phyloP scores from a whole-genome alignment of 1,284 basidiomycete genomes.

The Anthracocystis panici-leucophaei region DNA sequence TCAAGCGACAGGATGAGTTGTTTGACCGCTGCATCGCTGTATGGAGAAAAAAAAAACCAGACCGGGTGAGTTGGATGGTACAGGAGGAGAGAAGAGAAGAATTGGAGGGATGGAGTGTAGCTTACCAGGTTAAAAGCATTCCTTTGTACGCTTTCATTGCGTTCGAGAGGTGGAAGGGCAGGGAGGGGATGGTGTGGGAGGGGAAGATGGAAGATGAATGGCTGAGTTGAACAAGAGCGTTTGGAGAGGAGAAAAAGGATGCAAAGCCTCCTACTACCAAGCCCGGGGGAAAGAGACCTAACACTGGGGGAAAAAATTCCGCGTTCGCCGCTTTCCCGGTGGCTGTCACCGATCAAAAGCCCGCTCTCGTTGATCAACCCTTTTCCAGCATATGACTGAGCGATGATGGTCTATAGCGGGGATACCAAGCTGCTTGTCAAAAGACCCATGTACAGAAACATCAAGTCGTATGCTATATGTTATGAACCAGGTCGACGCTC shows the following conservation, averaged over 20 bases:
- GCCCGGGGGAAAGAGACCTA: too few relatives aligned
- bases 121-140: conserved; percentile 80
- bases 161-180: background rate
- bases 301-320: too few relatives aligned
- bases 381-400: too few relatives aligned
- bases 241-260: background rate
- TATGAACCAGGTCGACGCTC: background rate
- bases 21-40: conserved; percentile 87
- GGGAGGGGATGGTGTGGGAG: too few relatives aligned
- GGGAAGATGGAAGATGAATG: background rate
- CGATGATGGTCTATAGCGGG: too few relatives aligned
- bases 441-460: too few relatives aligned
- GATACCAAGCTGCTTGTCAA: too few relatives aligned
- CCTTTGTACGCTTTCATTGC: conserved; percentile 79
- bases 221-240: background rate
- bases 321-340: too few relatives aligned
- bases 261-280: too few relatives aligned
- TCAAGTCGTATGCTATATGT: too few relatives aligned
- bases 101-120: conserved; percentile 16
- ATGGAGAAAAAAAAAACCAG: background rate
- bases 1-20: conserved; percentile 87
- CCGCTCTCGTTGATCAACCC: too few relatives aligned
- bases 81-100: background rate
- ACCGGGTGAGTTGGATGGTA: background rate
- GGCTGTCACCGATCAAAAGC: too few relatives aligned